phyloP scores from a whole-genome alignment of 306 rosid genomes.

The Potentilla sterilis region DNA sequence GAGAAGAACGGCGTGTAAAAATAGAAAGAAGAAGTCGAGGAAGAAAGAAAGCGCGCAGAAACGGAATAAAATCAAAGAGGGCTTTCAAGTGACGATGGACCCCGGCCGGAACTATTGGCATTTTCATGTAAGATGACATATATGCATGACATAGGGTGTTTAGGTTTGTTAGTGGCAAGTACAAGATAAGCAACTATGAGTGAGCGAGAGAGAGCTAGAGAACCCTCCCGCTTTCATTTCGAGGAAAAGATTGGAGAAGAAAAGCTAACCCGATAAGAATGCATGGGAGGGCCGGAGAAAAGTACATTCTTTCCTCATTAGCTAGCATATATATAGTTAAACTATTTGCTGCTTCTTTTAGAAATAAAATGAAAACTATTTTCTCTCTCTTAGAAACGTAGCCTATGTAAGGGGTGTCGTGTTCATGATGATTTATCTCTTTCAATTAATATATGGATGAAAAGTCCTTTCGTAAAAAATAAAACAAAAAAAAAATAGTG shows the following conservation, averaged over 20 bases:
- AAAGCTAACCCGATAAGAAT: constrained; percentile 60
- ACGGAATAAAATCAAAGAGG: constrained; percentile 15
- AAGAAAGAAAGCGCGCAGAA: constrained; percentile 10
- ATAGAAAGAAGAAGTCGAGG: constrained; percentile 49
- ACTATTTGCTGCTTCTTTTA: too few species aligned
- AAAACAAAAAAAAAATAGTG: too few species aligned
- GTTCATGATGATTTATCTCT: too few species aligned
- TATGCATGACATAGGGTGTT: constrained; percentile 16
- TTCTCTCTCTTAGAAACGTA: too few species aligned
- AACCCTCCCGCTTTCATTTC: constrained; percentile 13
- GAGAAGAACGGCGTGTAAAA: constrained; percentile 66
- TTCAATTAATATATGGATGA: too few species aligned
- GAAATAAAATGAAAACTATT: too few species aligned
- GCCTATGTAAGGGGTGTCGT: too few species aligned
- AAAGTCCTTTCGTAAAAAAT: too few species aligned
- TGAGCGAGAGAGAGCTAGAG: constrained; percentile 14
- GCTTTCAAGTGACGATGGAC: constrained; percentile 55
- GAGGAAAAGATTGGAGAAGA: neutral
- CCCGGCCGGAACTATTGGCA: constrained; percentile 45
- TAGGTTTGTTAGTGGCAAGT: constrained; percentile 33
- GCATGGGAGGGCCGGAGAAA: constrained; percentile 45
- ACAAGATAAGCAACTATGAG: constrained; percentile 39
- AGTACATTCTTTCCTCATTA: constrained; percentile 40
- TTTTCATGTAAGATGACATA: constrained; percentile 32
- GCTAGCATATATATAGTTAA: too few species aligned